Conservation (phyloP, 768 basidiomycete genomes). For the Pleurotus tuoliensis region DNA sequence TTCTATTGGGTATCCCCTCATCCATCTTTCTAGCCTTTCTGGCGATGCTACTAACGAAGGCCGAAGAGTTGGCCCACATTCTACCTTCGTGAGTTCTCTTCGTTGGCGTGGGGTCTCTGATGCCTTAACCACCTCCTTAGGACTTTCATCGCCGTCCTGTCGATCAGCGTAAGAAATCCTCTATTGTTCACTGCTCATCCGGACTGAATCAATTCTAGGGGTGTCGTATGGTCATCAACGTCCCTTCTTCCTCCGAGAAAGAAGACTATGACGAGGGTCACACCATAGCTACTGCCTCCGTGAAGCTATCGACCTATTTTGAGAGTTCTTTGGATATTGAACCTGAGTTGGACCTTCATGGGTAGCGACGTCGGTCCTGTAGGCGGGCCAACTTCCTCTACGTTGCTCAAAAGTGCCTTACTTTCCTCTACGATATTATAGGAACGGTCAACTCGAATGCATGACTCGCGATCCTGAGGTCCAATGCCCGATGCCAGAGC, state of each 20-base stretch:
- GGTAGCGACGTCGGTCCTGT: too few species aligned
- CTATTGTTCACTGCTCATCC: not conserved
- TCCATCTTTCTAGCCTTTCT: not conserved
- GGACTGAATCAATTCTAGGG: not conserved
- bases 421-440: too few species aligned
- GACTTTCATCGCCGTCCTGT: not conserved
- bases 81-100: not conserved
- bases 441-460: too few species aligned
- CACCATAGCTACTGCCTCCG: not conserved
- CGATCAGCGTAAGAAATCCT: not conserved
- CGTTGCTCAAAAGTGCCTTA: too few species aligned
- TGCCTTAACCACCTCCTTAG: not conserved
- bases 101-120: not conserved
- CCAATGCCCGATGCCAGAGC: too few species aligned
- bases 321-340: not conserved
- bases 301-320: not conserved
- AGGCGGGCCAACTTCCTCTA: too few species aligned
- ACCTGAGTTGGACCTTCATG: not conserved
- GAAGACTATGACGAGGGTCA: not conserved
- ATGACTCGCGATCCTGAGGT: too few species aligned
- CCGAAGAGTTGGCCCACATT: not conserved
- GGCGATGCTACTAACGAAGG: not conserved
- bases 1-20: not conserved
- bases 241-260: not conserved
- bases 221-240: slow-evolving; percentile 2